phyloP scores from a whole-genome alignment of 306 rosid species.

The Datisca glomerata region DNA sequence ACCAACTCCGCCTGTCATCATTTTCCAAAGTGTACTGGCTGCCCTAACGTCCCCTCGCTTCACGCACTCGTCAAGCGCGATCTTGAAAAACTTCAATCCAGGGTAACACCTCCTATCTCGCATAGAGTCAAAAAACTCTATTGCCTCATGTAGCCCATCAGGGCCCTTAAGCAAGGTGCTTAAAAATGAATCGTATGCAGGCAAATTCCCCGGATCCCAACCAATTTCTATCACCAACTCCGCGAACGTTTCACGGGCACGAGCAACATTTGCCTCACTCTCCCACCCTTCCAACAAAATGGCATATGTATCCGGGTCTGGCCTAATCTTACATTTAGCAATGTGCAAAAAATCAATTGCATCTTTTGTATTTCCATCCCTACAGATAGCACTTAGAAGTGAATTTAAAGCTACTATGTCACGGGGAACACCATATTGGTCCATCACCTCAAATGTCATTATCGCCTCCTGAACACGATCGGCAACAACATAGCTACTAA shows the following conservation, averaged over 20 bases:
- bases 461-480: constrained; percentile 29
- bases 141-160: constrained; percentile 32
- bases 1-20: constrained; percentile 18
- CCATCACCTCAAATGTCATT: constrained; percentile 39
- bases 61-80: constrained; percentile 41
- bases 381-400: constrained; percentile 50
- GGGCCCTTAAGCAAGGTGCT: constrained; percentile 34
- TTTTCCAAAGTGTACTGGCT: constrained; percentile 47
- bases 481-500: constrained; percentile 39
- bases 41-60: constrained; percentile 22
- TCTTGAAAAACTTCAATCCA: constrained; percentile 43
- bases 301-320: constrained; percentile 40
- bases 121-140: constrained; percentile 30
- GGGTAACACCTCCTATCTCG: constrained; percentile 42
- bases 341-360: constrained; percentile 34
- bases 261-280: constrained; percentile 27
- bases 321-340: constrained; percentile 30
- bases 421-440: constrained; percentile 27
- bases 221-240: constrained; percentile 58
- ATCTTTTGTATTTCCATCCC: constrained; percentile 29
- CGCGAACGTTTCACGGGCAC: constrained; percentile 37
- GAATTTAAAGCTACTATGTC: constrained; percentile 50
- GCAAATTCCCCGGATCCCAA: constrained; percentile 48
- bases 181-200: constrained; percentile 46
- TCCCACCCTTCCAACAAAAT: constrained; percentile 71